Percentiles rank a stretch among this genome's conserved stretches.
Conservation (phyloP, 352 stramenopile species). For the Blastocystis sp. region DNA sequence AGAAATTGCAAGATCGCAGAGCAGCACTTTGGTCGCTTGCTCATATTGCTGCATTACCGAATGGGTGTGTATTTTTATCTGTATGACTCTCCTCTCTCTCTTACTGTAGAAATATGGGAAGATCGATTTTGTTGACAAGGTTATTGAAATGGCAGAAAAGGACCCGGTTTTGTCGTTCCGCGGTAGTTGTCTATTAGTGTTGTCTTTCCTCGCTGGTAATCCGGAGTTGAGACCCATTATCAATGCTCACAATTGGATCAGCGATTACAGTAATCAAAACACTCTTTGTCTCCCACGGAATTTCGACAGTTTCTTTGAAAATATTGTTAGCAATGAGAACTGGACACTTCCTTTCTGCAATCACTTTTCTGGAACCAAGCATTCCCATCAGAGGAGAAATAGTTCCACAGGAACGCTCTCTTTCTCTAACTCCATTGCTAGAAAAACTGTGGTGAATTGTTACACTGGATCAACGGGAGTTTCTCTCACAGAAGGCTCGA, state of each 20-base stretch:
- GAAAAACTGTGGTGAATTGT: not conserved
- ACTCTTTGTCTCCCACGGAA: not conserved
- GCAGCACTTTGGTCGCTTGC: slow-evolving; percentile 2
- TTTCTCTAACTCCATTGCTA: not conserved
- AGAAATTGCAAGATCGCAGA: not conserved
- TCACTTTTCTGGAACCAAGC: not conserved
- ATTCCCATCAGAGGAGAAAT: not conserved
- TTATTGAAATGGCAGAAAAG: not conserved
- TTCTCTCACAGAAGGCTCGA: not conserved
- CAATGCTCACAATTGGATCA: not conserved
- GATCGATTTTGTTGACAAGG: not conserved
- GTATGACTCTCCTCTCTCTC: not conserved
- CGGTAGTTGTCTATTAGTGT: not conserved
- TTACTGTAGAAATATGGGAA: not conserved
- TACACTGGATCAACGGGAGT: not conserved
- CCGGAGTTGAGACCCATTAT: not conserved
- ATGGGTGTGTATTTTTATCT: not conserved
- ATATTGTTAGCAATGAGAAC: slow-evolving; percentile 4
- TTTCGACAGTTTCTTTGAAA: not conserved
- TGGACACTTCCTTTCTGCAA: slow-evolving; percentile 25
- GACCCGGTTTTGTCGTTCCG: not conserved
- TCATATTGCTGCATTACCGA: not conserved
- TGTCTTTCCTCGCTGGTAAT: slow-evolving; percentile 26
- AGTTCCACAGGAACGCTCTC: not conserved
- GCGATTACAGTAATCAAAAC: not conserved